Evolutionary conservation across 148 eudicot genomes (phyloP).

Genomic region (Amaranthus cruentus): DNA sequence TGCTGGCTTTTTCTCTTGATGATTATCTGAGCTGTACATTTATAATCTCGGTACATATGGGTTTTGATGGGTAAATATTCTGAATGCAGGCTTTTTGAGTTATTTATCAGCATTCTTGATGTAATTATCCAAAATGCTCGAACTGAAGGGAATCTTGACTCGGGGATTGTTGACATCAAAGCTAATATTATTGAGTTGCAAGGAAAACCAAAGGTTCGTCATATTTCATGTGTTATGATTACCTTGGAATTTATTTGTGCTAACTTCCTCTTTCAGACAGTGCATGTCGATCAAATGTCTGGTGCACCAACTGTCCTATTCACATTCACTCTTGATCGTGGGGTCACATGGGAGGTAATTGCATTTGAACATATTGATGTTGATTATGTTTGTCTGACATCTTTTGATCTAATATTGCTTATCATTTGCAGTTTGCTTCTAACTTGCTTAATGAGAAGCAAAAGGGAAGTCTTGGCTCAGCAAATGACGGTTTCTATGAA

Average conservation of each 20-base stretch:
- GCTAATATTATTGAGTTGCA: conserved; percentile 69
- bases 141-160: conserved; percentile 84
- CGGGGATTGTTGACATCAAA: conserved; percentile 89
- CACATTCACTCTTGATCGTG: conserved; percentile 86
- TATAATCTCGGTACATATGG: neutral
- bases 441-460: conserved; percentile 71
- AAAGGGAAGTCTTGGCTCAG: conserved; percentile 60
- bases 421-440: conserved; percentile 60
- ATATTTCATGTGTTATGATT: conserved; percentile 1
- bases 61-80: neutral
- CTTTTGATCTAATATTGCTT: conserved; percentile 16
- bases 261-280: conserved; percentile 57
- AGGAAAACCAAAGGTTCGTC: conserved; percentile 79
- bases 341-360: conserved; percentile 83
- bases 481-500: conserved; percentile 80
- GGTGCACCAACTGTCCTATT: conserved; percentile 92
- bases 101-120: conserved; percentile 78
- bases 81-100: conserved; percentile 78
- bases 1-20: conserved; percentile 23
- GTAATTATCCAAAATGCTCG: conserved; percentile 75
- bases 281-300: conserved; percentile 77
- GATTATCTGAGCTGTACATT: neutral
- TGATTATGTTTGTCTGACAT: neutral
- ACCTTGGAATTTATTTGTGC: neutral
- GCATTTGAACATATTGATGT: neutral